Conservation (phyloP, 768 basidiomycete genomes). For the Rhodotorula toruloides region DNA sequence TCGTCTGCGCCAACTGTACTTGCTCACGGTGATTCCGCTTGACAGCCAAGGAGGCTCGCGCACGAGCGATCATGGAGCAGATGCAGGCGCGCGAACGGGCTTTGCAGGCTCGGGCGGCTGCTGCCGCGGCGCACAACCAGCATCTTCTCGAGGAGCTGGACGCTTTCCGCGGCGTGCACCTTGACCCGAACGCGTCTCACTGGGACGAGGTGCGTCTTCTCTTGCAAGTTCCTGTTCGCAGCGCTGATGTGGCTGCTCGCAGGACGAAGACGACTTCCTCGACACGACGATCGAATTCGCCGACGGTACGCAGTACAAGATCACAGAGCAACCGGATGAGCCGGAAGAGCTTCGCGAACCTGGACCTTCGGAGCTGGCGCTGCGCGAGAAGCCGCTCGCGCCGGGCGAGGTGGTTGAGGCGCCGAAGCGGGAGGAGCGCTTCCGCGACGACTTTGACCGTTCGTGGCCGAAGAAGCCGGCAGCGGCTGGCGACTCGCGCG, state of each 20-base stretch:
- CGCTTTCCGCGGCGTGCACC: constrained; percentile 86
- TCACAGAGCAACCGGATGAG: constrained; percentile 50
- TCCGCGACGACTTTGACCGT: constrained; percentile 89
- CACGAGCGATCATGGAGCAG: constrained; percentile 32
- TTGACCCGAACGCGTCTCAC: constrained; percentile 88
- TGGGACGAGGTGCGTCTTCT: constrained; percentile 82
- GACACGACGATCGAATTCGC: constrained; percentile 90
- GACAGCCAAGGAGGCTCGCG: constrained; percentile 40
- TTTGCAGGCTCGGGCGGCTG: constrained; percentile 53
- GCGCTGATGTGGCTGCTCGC: constrained; percentile 61
- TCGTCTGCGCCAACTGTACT: neutral
- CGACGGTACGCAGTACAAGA: constrained; percentile 85
- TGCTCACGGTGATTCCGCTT: constrained; percentile 33
- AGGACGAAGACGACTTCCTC: constrained; percentile 71
- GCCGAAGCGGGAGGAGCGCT: constrained; percentile 77
- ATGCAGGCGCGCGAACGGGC: constrained; percentile 36
- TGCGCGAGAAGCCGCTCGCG: constrained; percentile 29
- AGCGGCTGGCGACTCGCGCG: constrained; percentile 52
- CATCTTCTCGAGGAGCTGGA: constrained; percentile 76
- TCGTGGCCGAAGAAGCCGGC: constrained; percentile 67
- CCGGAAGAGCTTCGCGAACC: constrained; percentile 41
- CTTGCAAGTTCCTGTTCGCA: neutral
- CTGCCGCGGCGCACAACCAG: constrained; percentile 58
- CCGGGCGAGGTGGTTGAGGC: constrained; percentile 47
- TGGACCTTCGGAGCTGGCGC: constrained; percentile 35